Conservation (phyloP, 106 monocot genomes). For the Platanthera guangdongensis region DNA sequence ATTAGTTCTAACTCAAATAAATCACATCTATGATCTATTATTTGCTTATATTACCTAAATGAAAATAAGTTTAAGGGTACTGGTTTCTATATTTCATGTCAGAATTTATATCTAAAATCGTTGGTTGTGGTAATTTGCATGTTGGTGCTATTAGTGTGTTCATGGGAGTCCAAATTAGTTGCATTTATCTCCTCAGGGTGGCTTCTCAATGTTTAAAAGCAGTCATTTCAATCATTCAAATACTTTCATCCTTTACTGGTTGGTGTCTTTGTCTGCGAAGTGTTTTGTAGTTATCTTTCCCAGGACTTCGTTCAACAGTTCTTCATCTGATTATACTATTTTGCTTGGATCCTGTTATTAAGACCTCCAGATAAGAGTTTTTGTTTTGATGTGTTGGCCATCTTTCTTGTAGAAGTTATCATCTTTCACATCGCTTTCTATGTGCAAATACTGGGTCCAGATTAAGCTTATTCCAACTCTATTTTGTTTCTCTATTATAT, state of each 20-base stretch:
- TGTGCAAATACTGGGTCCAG: not conserved
- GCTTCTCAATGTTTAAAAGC: not conserved
- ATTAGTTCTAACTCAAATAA: not conserved
- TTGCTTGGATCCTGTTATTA: not conserved
- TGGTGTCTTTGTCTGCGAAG: not conserved
- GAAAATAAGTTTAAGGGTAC: not conserved
- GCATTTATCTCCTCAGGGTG: not conserved
- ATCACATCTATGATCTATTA: not conserved
- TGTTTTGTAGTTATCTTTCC: not conserved
- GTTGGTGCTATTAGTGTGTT: not conserved
- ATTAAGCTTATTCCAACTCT: not conserved
- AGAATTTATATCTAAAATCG: not conserved
- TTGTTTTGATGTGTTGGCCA: not conserved
- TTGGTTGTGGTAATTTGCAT: not conserved
- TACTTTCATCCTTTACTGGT: not conserved
- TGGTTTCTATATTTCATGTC: not conserved
- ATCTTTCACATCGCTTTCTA: not conserved
- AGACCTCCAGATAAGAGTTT: not conserved
- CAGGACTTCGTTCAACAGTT: not conserved
- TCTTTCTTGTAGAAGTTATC: not conserved
- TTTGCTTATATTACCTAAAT: not conserved
- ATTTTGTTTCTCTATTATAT: not conserved
- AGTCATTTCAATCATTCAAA: not conserved
- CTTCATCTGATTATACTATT: not conserved
- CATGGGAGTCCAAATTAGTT: not conserved